Evolutionary conservation across 169 alveolate species (phyloP).

Genomic region (Plasmodium inui): DNA sequence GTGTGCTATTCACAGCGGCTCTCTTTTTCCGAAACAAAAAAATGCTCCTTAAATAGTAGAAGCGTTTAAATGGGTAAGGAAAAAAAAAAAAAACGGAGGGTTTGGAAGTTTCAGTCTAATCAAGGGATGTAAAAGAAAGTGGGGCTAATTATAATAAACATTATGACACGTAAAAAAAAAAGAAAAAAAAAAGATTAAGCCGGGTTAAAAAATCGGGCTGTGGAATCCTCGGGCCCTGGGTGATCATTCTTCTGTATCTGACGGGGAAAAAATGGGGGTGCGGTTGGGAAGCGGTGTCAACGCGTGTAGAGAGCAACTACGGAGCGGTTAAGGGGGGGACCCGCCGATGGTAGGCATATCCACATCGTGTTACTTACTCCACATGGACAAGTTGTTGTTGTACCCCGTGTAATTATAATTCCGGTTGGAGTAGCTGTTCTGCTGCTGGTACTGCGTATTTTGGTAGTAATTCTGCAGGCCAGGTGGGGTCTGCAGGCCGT

Average conservation of each 20-base stretch:
- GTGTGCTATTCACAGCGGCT: neutral
- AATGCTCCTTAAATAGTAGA: neutral
- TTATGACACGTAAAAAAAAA: neutral
- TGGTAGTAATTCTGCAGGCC: slow-evolving; percentile 66
- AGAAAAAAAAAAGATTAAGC: neutral
- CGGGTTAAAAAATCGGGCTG: neutral
- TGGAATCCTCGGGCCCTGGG: neutral
- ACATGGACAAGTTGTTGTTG: slow-evolving; percentile 64
- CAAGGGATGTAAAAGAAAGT: neutral
- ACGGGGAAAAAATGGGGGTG: neutral
- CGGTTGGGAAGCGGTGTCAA: neutral
- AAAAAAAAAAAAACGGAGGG: neutral
- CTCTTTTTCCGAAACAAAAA: neutral
- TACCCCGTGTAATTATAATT: slow-evolving; percentile 62
- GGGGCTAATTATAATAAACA: neutral
- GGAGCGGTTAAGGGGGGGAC: neutral
- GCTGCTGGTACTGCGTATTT: slow-evolving; percentile 71
- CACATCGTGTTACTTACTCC: slow-evolving; percentile 55
- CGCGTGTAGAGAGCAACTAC: neutral
- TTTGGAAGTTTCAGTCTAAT: neutral
- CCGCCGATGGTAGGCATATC: neutral
- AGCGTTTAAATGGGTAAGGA: neutral
- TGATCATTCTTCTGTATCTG: slow-evolving; percentile 68
- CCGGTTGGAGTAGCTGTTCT: slow-evolving; percentile 61
- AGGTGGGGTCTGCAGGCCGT: slow-evolving; percentile 60